Base-by-base conservation (phyloP, 2,329 filamentous ascomycete species). In the Neofusicoccum cordaticola region DNA sequence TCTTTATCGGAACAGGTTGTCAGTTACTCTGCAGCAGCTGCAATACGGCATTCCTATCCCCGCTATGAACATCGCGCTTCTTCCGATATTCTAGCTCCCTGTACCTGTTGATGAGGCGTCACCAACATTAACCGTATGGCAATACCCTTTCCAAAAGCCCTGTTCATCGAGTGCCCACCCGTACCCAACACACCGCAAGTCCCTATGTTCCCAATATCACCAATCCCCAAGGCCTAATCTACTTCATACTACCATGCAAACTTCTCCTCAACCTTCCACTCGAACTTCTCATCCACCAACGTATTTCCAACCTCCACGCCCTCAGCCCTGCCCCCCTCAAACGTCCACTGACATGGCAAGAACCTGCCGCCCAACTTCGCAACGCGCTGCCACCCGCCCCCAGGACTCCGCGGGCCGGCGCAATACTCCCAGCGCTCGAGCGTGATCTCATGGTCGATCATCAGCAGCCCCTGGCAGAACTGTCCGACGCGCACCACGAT, bases 381-480 rank as follows among this genome's bases (percentile, higher is more conserved):
- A 35, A 69, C 68, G 39, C 80, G 69, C 67, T 69, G 71, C 80
- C 80, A 82, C 15, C 60, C 60, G 15, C 58, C 60, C 27, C 17
- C 13, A 11, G 13, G 13, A 15, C 44, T 45, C 22, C 37, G 13
- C 11, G 34, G 22, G 12, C 22, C 17, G 22, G 15, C 6, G 2
- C 17, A 47, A 60, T 79, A 84, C 69, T 80, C 78, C 86, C 86
- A 88, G 62, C 85, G 78, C 79, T 89, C 87, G 1, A 82, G 76
- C 19, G 79, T 76, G 11, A 84, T 70, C 4, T 73, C 69, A 0
- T 75, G 72, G 0, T 80, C 82, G 1, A 75, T 72, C 67, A 83
- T 80, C 57, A 86, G 37, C 4, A 90, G 71, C 0, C 83, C 86
- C 77, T 90, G 87, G 42, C 80, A 84, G 66, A 78, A 82, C 64